Evolutionary conservation across 2,329 filamentous ascomycete genomes (phyloP).

Genomic region (Chaetomiaceae sp.): DNA sequence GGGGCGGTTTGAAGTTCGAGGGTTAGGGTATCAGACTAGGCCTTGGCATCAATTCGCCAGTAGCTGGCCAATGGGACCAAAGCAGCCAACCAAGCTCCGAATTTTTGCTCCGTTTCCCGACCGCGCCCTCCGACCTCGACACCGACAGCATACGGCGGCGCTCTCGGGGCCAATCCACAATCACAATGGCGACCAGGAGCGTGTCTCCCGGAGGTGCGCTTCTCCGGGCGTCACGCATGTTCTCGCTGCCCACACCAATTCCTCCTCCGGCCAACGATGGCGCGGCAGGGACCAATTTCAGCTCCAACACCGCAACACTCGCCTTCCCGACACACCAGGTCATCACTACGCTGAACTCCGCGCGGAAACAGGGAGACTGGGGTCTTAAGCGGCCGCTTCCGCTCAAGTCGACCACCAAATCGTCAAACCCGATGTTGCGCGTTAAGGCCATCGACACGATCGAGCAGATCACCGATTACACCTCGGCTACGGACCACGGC

Average conservation of each 20-base stretch:
- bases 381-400: conserved; percentile 84
- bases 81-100: conserved; percentile 15
- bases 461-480: conserved; percentile 86
- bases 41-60: conserved; percentile 5
- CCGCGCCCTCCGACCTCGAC: conserved; percentile 8
- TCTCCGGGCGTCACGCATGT: conserved; percentile 82
- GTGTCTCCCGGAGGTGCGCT: conserved; percentile 63
- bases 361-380: conserved; percentile 79
- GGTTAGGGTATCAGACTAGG: conserved; percentile 23
- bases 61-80: not conserved
- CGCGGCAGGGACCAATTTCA: conserved; percentile 43
- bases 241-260: conserved; percentile 76
- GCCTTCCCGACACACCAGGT: conserved; percentile 78
- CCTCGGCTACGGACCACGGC: conserved; percentile 75
- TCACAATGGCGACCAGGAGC: conserved; percentile 30
- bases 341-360: conserved; percentile 70
- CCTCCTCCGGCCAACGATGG: conserved; percentile 54
- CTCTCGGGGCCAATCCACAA: conserved; percentile 5
- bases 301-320: conserved; percentile 67
- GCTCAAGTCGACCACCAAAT: conserved; percentile 65
- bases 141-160: conserved; percentile 11
- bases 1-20: not conserved
- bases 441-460: conserved; percentile 76
- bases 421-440: conserved; percentile 69
- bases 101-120: conserved; percentile 19